These are phyloP conservation scores for Lasiosphaeris hirsuta DNA, from an alignment of 495 filamentous ascomycete species.

Conservation along the genomic window DNA sequence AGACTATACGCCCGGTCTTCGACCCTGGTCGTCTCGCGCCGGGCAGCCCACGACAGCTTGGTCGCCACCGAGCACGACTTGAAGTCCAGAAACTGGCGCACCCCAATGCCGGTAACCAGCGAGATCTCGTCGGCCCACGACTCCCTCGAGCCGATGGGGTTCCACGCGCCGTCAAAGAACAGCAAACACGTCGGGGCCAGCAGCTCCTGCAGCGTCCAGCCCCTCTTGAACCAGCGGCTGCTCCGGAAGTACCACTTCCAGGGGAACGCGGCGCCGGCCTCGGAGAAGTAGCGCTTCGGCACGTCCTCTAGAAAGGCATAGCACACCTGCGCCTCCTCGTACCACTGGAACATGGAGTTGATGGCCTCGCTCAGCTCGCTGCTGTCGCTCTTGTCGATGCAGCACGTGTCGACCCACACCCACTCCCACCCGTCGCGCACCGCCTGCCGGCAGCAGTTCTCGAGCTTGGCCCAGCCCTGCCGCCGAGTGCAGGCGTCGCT, in stretches of 20 bases:
- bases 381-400: constrained; percentile 38
- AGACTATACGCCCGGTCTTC: constrained; percentile 9
- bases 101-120: neutral
- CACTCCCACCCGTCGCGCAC: constrained; percentile 17
- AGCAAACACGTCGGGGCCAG: neutral
- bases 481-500: neutral
- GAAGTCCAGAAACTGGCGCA: neutral
- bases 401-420: constrained; percentile 41
- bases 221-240: neutral
- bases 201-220: too few relatives aligned
- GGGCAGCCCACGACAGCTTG: neutral
- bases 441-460: constrained; percentile 25
- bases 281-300: neutral
- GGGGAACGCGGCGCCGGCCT: neutral
- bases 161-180: neutral
- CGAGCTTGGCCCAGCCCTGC: constrained; percentile 17
- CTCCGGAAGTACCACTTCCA: neutral
- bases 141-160: neutral
- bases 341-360: constrained; percentile 46
- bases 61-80: neutral
- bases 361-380: constrained; percentile 38
- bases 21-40: constrained; percentile 1
- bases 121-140: neutral
- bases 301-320: constrained; percentile 28
- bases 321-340: constrained; percentile 23